Conservation (phyloP, 768 basidiomycete species). For the Boletus tomentosulus region DNA sequence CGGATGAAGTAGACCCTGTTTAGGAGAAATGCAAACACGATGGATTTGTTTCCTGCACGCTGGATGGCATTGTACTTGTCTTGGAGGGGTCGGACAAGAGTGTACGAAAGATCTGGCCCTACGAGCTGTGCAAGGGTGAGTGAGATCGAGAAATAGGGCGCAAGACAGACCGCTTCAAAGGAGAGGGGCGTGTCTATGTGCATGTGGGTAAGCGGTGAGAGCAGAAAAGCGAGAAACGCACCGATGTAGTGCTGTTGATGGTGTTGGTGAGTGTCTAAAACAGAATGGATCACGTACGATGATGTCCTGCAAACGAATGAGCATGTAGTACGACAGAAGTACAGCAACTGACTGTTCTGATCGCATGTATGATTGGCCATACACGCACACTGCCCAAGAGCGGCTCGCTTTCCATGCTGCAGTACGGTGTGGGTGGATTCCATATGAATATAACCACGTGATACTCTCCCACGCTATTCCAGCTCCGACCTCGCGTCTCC, state of each 20-base stretch:
- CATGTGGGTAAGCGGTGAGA: background rate
- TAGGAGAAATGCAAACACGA: constrained; percentile 85
- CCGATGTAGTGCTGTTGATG: constrained; percentile 62
- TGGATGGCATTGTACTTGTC: constrained; percentile 82
- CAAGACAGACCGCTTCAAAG: constrained; percentile 64
- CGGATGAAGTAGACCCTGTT: constrained; percentile 83
- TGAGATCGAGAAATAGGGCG: background rate
- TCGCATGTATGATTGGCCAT: constrained; percentile 79
- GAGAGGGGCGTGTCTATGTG: constrained; percentile 74
- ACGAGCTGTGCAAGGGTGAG: constrained; percentile 48
- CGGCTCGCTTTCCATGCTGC: constrained; percentile 33
- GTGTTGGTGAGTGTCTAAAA: constrained; percentile 2
- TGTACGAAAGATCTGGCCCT: constrained; percentile 87
- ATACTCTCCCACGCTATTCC: constrained; percentile 21
- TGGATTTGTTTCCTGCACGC: constrained; percentile 68
- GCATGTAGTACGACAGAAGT: background rate
- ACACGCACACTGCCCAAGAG: constrained; percentile 56
- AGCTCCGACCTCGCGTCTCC: constrained; percentile 33
- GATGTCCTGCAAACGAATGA: constrained; percentile 48
- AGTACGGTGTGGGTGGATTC: background rate
- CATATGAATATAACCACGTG: background rate
- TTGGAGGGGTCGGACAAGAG: constrained; percentile 80
- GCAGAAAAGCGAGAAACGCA: constrained; percentile 24
- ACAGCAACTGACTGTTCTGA: constrained; percentile 49
- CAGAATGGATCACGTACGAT: constrained; percentile 39